Evolutionary conservation across 306 rosid genomes (phyloP), one percentile per base, ranked within the genome.

Genomic region (Hippophae gyantsensis): DNA sequence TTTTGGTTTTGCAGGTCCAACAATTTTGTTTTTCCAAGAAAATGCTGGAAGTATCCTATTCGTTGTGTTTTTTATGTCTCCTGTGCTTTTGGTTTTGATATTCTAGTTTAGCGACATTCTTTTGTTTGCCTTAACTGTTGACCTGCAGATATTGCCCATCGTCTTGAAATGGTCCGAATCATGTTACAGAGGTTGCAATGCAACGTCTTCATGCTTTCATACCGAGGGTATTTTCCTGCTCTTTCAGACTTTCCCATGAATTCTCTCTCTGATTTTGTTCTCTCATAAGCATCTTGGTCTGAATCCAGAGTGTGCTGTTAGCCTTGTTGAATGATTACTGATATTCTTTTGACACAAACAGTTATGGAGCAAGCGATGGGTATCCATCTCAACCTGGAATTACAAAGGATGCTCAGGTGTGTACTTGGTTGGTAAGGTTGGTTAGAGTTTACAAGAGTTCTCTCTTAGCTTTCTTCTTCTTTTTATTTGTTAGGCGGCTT

Each of bases 1-100:
- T 65, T 18, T 41, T 72, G 70, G 38, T 65, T 78, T 79, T 59
- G 58, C 94, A 93, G 99, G 97, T 74, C 99, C 99, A 3, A 93
- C 99, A 43, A 73, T 93, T 61, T 74, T 93, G 79, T 93, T 93
- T 82, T 93, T 89, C 70, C 99, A 93, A 81, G 99, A 93, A 74
- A 93, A 93, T 82, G 99, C 99, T 64, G 99, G 99, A 77, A 93
- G 99, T 93, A 93, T 92, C 99, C 99, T 84, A 52, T 10, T 66
- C 49, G 26, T 32, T 32, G 38, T 32, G 5, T 32, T 32, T 32
- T 32, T 32, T 32, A 18, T 32, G 38, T 32, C 3, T 32, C 38
- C 38, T 2, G 38, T 32, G 38, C 38, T 32, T 32, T 32, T 32
- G 5, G 5, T 2, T 32, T 32, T 32, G 3, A 42, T 32, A 32